Evolutionary conservation across 352 stramenopile genomes (phyloP), one percentile per base, ranked within the genome.

Genomic region (Pythium aquatile): DNA sequence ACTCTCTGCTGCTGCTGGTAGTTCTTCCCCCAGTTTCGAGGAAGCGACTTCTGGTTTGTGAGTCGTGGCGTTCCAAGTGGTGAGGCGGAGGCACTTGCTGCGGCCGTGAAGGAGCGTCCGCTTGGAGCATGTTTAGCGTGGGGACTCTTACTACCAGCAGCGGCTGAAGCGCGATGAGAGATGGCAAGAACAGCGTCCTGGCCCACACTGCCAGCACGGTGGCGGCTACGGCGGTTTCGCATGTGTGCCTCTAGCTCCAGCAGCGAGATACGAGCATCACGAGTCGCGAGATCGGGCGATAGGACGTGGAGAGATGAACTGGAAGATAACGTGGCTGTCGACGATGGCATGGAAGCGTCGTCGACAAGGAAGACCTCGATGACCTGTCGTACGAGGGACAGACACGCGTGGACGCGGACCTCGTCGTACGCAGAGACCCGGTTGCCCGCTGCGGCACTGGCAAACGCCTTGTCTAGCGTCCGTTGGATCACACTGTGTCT

Each of bases 11-110:
- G 64, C 6, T 48, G 54, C 53, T 48, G 67, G 46, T 86, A 77
- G 26, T 79, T 77, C 48, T 92, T 92, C 10, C 73, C 81, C 83
- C 83, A 90, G 35, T 82, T 88, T 4, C 81, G 78, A 11, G 83
- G 83, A 32, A 90, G 66, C 2, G 83, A 84, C 24, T 76, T 76
- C 17, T 78, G 74, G 2, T 53, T 60, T 10, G 67, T 58, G 1
- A 59, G 52, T 11, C 74, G 61, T 35, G 65, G 54, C 3, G 51
- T 30, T 26, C 48, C 49, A 13, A 28, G 2, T 14, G 26, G 28
- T 2, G 54, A n/a, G 10, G 32, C 33, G 13, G 65, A 9, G 7
- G 16, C 40, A 24, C 28, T 63, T 5, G 29, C 17, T 14, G 5
- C 35, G 2, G 40, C 7, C 3, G 40, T 53, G 33, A 72, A 67